Evolutionary conservation across 495 filamentous ascomycete genomes (phyloP), one percentile per base, ranked within the genome.

Genomic region (Tuber indicum): DNA sequence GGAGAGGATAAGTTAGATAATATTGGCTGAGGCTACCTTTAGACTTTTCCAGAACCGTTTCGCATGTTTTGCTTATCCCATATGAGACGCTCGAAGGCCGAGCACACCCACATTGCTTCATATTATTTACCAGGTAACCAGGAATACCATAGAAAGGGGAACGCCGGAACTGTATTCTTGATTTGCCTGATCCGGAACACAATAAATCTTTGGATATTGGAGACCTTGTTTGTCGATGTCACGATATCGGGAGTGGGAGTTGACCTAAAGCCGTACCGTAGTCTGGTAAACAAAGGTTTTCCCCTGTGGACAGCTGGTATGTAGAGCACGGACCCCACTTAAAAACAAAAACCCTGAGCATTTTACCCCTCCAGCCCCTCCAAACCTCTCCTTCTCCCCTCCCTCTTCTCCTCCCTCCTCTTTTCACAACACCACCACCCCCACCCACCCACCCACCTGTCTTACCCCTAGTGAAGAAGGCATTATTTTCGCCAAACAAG

Each of bases 291-390:
- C 3, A 58, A 12, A 26, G 21, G 45, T 16, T 58, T 58, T n/a
- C 58, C 52, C 58, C 58, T 66, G n/a, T 26, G n/a, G 26, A 62
- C 52, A 9, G 10, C 52, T 2, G 3, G n/a, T 17, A 41, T 41
- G 4, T 41, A 36, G 26, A 1, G 58, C 58, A 66, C 58, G 32
- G 58, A 66, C 58, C 58, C 26, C 26, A 66, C 58, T 17, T 26
- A 52, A 52, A 9, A 52, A 52, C 0, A 66, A 66, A 66, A 66
- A 32, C 26, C 58, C 58, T 32, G 58, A 66, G 14, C 26, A 66
- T 66, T 66, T 66, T 36, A 66, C 58, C 58, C 26, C 26, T 66
- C 52, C 52, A 62, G 16, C 52, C 49, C 52, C 52, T 62, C 58
- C 58, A 66, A 36, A 26, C 14, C 10, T 36, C 58, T 0, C 5